These are phyloP conservation scores for Keithomyces neogunnii DNA, from an alignment of 2,329 filamentous ascomycete genomes.

Conservation along the genomic window DNA sequence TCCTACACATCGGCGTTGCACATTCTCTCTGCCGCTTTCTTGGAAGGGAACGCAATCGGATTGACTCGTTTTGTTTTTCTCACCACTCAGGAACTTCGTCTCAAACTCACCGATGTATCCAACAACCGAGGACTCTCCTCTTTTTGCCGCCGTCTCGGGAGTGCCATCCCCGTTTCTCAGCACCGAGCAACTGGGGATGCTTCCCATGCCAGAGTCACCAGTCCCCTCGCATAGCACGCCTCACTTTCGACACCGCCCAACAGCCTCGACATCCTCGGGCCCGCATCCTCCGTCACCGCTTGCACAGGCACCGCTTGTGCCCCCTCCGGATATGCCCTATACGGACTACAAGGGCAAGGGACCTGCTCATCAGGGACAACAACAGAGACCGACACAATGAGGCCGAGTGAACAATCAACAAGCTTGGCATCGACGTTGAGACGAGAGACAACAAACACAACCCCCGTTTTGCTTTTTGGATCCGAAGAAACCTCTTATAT, in stretches of 20 bases:
- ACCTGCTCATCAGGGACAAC: background rate
- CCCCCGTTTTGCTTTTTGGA: constrained; percentile 14
- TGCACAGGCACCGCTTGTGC: constrained; percentile 21
- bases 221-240: constrained; percentile 23
- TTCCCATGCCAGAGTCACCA: constrained; percentile 38
- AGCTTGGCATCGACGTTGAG: background rate
- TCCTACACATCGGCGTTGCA: constrained; percentile 26
- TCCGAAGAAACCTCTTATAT: background rate
- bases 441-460: constrained; percentile 5
- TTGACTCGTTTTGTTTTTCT: constrained; percentile 39
- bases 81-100: constrained; percentile 37
- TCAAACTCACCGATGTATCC: constrained; percentile 36
- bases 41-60: constrained; percentile 34
- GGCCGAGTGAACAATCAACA: too few relatives aligned
- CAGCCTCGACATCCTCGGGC: constrained; percentile 24
- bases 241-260: constrained; percentile 29
- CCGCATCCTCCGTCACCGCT: constrained; percentile 28
- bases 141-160: constrained; percentile 26
- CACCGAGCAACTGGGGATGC: constrained; percentile 33
- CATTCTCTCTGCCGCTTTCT: constrained; percentile 16
- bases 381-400: background rate
- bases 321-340: constrained; percentile 8
- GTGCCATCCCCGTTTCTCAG: constrained; percentile 37
- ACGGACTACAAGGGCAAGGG: constrained; percentile 23
- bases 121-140: constrained; percentile 32